phyloP scores from a whole-genome alignment of 164 flowering plant genomes.

The Umbilicus rupestris region DNA sequence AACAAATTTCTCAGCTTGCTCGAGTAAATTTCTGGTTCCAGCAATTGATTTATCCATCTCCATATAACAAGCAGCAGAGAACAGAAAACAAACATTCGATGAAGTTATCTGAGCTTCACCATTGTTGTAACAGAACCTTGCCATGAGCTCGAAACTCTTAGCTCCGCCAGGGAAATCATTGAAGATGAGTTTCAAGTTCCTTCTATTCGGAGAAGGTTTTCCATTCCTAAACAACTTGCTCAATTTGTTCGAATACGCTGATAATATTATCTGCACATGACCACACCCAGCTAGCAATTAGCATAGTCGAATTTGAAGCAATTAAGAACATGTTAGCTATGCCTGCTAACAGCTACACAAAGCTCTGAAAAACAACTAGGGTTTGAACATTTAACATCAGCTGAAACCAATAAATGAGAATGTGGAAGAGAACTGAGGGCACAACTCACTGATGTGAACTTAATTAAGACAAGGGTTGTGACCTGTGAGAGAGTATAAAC shows the following conservation, averaged over 20 bases:
- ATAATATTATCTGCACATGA: conserved; percentile 30
- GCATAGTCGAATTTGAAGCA: not conserved
- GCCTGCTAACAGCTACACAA: not conserved
- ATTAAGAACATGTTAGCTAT: not conserved
- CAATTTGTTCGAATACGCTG: conserved; percentile 32
- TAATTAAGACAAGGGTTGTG: not conserved
- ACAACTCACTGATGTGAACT: conserved; percentile 6
- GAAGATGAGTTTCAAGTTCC: conserved; percentile 39
- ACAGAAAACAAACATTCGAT: conserved; percentile 25
- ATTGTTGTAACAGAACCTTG: conserved; percentile 47
- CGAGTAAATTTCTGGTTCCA: conserved; percentile 24
- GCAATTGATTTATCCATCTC: conserved; percentile 36
- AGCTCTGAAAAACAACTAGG: not conserved
- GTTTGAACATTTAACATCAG: not conserved
- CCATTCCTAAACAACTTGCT: conserved; percentile 32
- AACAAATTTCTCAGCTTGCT: conserved; percentile 37
- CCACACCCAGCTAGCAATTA: not conserved
- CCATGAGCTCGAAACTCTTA: conserved; percentile 45
- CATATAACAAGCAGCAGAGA: conserved; percentile 45
- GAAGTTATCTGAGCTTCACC: conserved; percentile 36
- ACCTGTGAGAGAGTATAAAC: not conserved
- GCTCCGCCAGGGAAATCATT: conserved; percentile 64
- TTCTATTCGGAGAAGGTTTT: conserved; percentile 18
- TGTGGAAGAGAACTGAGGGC: conserved; percentile 5
- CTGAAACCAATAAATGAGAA: conserved; percentile 7